Percentiles rank a stretch among this genome's conserved stretches.
Evolutionary conservation across 2,329 filamentous ascomycete species (phyloP).

Genomic region (Clonostachys chloroleuca): DNA sequence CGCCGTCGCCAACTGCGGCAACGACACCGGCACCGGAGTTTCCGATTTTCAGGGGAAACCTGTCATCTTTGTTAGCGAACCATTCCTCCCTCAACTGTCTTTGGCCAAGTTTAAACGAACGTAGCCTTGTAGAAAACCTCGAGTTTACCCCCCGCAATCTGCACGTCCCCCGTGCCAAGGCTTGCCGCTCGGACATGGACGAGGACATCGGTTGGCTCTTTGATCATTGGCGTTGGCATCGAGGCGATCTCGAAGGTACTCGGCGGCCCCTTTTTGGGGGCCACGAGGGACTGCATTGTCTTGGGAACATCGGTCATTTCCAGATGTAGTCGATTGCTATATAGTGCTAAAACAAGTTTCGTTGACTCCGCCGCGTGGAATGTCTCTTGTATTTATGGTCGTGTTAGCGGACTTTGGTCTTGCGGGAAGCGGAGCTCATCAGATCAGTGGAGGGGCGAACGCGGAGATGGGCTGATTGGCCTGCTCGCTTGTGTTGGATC

Average conservation of each 20-base stretch:
- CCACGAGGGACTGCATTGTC: slow-evolving; percentile 38
- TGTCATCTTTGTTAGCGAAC: background rate
- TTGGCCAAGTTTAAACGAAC: slow-evolving; percentile 11
- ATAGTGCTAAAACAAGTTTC: too few relatives aligned
- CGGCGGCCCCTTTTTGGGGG: slow-evolving; percentile 30
- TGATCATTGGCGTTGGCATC: slow-evolving; percentile 37
- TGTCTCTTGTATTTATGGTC: too few relatives aligned
- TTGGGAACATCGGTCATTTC: slow-evolving; percentile 21
- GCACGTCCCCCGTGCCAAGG: slow-evolving; percentile 27
- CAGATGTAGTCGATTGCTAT: too few relatives aligned
- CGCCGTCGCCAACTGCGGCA: slow-evolving; percentile 15
- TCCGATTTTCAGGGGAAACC: slow-evolving; percentile 15
- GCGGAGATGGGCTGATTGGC: too few relatives aligned
- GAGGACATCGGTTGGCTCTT: slow-evolving; percentile 34
- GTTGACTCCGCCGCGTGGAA: too few relatives aligned
- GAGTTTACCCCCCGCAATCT: slow-evolving; percentile 15
- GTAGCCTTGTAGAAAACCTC: slow-evolving; percentile 14
- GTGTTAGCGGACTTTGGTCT: too few relatives aligned
- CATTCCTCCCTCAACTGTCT: background rate
- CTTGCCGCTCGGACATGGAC: slow-evolving; percentile 29
- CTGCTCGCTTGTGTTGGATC: too few relatives aligned
- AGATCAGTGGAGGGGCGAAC: too few relatives aligned
- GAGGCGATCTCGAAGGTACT: slow-evolving; percentile 30
- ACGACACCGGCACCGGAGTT: slow-evolving; percentile 26
- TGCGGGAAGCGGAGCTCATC: too few relatives aligned